Conservation (phyloP, 176 grass and related monocot genomes). For the Dactylis glomerata region DNA sequence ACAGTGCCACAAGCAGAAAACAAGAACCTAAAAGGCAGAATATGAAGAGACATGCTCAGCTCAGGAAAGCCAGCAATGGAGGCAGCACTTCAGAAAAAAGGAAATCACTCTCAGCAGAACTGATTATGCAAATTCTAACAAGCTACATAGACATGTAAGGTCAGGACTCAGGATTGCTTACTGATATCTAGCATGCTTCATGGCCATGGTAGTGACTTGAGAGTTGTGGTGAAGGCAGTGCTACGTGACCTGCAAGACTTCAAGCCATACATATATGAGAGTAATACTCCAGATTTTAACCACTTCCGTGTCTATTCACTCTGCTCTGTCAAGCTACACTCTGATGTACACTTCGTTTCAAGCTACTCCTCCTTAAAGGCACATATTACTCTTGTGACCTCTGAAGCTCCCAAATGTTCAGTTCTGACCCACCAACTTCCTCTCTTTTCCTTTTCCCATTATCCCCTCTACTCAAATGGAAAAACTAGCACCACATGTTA, state of each 20-base stretch:
- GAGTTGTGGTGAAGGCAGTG: constrained; percentile 23
- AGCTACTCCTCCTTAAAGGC: neutral
- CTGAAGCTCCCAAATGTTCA: constrained; percentile 13
- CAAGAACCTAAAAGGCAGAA: constrained; percentile 24
- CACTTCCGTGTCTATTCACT: constrained; percentile 21
- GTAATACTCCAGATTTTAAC: neutral
- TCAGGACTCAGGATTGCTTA: constrained; percentile 23
- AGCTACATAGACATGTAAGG: neutral
- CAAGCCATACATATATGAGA: constrained; percentile 5
- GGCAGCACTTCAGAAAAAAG: neutral
- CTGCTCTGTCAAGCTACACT: neutral
- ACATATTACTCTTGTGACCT: neutral
- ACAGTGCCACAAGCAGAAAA: constrained; percentile 10
- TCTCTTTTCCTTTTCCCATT: constrained; percentile 4
- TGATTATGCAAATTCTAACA: constrained; percentile 11
- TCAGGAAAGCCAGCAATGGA: constrained; percentile 14
- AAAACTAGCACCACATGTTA: constrained; percentile 28
- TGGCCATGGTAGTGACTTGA: constrained; percentile 16
- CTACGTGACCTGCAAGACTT: constrained; percentile 30
- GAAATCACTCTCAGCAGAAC: constrained; percentile 12
- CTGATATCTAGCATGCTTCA: constrained; percentile 23
- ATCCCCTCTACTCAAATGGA: constrained; percentile 12
- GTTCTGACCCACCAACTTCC: constrained; percentile 8
- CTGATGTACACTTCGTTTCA: neutral
- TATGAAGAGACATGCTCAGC: constrained; percentile 39